Percentiles rank a stretch among this genome's conserved stretches.
phyloP scores from a whole-genome alignment of 441 rosid species.

The Mallotus japonicus region DNA sequence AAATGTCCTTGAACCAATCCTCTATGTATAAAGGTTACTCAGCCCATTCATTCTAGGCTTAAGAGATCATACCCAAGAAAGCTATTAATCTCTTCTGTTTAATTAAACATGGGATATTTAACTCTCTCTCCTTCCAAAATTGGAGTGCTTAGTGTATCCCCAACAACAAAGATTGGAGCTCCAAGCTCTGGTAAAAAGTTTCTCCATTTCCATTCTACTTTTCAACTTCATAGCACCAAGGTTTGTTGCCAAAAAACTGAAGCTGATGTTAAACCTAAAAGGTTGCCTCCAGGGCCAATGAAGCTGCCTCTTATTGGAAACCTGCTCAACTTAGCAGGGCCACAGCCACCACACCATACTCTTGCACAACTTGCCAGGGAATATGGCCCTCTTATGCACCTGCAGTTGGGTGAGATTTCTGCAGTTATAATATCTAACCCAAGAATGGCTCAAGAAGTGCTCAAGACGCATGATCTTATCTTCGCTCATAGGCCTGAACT shows the following conservation, averaged over 20 bases:
- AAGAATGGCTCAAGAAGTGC: slow-evolving; percentile 26
- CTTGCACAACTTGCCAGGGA: slow-evolving; percentile 20
- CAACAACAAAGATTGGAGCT: neutral
- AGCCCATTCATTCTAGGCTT: too few relatives aligned
- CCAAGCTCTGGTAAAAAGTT: neutral
- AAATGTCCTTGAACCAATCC: too few relatives aligned
- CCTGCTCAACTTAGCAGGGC: slow-evolving; percentile 19
- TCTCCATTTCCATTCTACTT: neutral
- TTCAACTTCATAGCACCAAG: neutral
- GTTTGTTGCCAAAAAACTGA: neutral
- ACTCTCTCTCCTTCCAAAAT: neutral
- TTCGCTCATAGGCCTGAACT: slow-evolving; percentile 22
- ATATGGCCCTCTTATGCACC: slow-evolving; percentile 30
- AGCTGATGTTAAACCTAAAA: neutral
- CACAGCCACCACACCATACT: slow-evolving; percentile 24
- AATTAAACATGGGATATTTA: slow-evolving; percentile 5
- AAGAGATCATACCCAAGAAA: neutral
- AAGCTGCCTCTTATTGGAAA: slow-evolving; percentile 27
- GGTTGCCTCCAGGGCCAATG: neutral
- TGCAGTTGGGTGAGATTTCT: slow-evolving; percentile 25
- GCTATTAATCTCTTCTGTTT: neutral
- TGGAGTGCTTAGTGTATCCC: neutral
- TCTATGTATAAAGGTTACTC: too few relatives aligned
- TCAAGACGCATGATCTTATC: slow-evolving; percentile 23
- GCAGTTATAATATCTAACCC: slow-evolving; percentile 21